Evolutionary conservation across 805 yeast genomes (phyloP).

Genomic region (Candida argentea): DNA sequence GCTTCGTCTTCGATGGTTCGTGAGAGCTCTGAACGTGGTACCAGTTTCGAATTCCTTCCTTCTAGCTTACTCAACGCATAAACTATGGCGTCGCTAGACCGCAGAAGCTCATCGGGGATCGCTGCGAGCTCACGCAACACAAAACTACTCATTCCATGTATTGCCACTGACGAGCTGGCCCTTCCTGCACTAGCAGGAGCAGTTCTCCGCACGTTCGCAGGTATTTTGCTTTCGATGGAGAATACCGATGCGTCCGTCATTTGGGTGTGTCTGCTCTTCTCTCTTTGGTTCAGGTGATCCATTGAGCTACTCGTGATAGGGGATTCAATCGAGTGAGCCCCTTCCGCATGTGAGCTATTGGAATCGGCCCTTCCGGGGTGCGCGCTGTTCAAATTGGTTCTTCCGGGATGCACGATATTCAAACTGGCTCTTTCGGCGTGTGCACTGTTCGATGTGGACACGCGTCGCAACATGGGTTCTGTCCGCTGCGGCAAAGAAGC

Average conservation of each 20-base stretch:
- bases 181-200: no score
- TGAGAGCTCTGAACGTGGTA: slow-evolving; percentile 11
- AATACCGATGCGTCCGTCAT: no score
- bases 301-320: no score
- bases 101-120: slow-evolving; percentile 67
- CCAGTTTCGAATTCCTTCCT: slow-evolving; percentile 36
- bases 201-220: no score
- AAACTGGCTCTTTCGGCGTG: slow-evolving; percentile 19
- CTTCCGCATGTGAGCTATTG: no score
- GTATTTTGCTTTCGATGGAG: slow-evolving; percentile 18
- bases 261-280: no score
- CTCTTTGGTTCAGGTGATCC: no score
- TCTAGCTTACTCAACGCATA: slow-evolving; percentile 71
- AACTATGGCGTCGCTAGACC: slow-evolving; percentile 58
- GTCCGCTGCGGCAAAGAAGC: slow-evolving; percentile 4
- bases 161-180: no score
- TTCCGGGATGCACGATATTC: slow-evolving; percentile 28
- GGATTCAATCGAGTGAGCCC: no score
- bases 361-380: no score
- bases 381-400: no score
- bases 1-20: slow-evolving; percentile 29
- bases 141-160: slow-evolving; percentile 40
- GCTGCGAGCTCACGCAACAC: slow-evolving; percentile 57
- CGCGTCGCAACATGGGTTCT: no score
- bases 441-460: slow-evolving; percentile 13